phyloP scores from a whole-genome alignment of 148 eudicot species.

The Rhododendron kiyosumense region DNA sequence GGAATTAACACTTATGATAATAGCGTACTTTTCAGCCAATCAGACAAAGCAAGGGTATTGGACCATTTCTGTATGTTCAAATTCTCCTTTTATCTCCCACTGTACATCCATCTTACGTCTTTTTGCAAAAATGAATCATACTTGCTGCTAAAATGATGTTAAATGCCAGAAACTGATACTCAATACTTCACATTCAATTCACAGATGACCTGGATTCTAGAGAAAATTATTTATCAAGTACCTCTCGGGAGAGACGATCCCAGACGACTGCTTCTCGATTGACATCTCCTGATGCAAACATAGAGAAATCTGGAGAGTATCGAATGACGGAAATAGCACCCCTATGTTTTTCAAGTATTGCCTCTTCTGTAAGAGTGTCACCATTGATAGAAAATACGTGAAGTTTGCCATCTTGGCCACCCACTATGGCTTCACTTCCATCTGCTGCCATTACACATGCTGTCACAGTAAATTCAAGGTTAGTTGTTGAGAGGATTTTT shows the following conservation, averaged over 20 bases:
- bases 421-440: slow-evolving; percentile 84
- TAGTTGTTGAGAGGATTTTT: slow-evolving; percentile 52
- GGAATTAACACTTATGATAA: not conserved
- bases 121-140: not conserved
- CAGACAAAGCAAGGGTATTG: not conserved
- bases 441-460: slow-evolving; percentile 79
- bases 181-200: not conserved
- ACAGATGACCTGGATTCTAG: not conserved
- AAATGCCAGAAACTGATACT: not conserved
- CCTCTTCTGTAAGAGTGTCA: slow-evolving; percentile 73
- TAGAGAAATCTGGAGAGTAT: slow-evolving; percentile 84
- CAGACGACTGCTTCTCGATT: slow-evolving; percentile 96
- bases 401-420: slow-evolving; percentile 84
- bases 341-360: slow-evolving; percentile 83
- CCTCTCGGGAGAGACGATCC: slow-evolving; percentile 84
- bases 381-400: slow-evolving; percentile 69
- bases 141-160: not conserved
- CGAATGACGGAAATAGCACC: slow-evolving; percentile 82
- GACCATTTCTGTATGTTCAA: not conserved
- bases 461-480: slow-evolving; percentile 71
- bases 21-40: not conserved
- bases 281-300: slow-evolving; percentile 91
- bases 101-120: not conserved
- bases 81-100: not conserved
- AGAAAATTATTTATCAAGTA: slow-evolving; percentile 18